Base-by-base conservation (phyloP, 371 early-diverging fungal genomes). In the Haplosporangium sp. region DNA sequence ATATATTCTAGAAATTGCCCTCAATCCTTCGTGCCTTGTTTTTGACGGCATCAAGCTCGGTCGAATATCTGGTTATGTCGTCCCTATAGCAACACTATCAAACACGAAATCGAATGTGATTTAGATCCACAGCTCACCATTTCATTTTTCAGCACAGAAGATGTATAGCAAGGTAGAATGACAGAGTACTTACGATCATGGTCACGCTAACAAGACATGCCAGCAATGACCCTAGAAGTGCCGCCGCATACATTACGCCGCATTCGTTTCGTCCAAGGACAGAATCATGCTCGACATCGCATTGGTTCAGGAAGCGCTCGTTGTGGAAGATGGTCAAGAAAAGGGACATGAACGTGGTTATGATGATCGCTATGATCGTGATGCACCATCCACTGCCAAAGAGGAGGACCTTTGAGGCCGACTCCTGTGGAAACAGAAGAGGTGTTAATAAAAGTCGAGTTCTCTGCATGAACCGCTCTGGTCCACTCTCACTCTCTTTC, bases 131-230 rank as follows among this genome's bases (percentile, higher is more conserved):
- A 29, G 29, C 29, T 29, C 29, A 4, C 29, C 4, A 29, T 29
- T 45, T 40, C 18, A 14, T 62, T 41, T 42, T 13, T 29, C 29
- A 29, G 29, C 29, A 29, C 4, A 29, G 29, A 29, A 4, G 29
- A 29, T 29, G 29, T 29, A 4, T 29, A 29, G 29, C 29, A 29
- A 29, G 29, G 29, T 29, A 29, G 29, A 55, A 18, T 18, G 18
- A n/a, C 55, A 13, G 14, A 13, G 16, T 12, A 67, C 77, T 70
- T 70, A 76, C 77, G 53, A 70, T 67, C 77, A 76, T 76, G 42
- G 71, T 63, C n/a, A 71, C 64, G 14, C 71, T 67, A 41, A 76
- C 59, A 23, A 76, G 64, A 43, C 71, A 76, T 12, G 71, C 77
- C 20, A 76, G 21, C 37, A 76, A 1, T 11, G 77, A 76, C 23